These are phyloP conservation scores for Plasmodium inui DNA, from an alignment of 169 alveolate genomes.

Conservation along the genomic window DNA sequence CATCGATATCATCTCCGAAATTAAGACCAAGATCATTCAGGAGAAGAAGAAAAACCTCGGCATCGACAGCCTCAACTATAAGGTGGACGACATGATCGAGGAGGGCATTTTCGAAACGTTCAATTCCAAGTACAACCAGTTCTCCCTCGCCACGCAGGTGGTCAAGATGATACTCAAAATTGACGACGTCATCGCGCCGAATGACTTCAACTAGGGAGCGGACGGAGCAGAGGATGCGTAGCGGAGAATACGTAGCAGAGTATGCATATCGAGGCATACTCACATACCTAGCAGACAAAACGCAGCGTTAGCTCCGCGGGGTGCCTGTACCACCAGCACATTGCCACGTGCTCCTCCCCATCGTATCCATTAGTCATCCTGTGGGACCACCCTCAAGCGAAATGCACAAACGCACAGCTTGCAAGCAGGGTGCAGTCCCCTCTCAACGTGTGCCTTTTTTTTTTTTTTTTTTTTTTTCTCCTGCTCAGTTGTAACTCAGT, in stretches of 20 bases:
- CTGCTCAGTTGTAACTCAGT: background rate
- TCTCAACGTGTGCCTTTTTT: background rate
- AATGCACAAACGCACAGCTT: background rate
- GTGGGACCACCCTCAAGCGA: background rate
- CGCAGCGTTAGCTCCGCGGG: background rate
- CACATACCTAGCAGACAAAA: background rate
- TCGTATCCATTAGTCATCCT: background rate
- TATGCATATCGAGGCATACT: background rate
- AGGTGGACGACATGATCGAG: slow-evolving; percentile 91
- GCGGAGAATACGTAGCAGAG: background rate
- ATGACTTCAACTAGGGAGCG: slow-evolving; percentile 47
- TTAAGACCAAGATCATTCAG: slow-evolving; percentile 91
- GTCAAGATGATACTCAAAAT: slow-evolving; percentile 99
- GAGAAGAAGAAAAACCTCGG: slow-evolving; percentile 92
- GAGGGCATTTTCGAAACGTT: slow-evolving; percentile 95
- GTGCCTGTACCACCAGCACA: background rate
- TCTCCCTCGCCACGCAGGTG: slow-evolving; percentile 98
- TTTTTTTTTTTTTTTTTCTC: background rate
- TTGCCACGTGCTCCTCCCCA: background rate
- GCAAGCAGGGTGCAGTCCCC: background rate
- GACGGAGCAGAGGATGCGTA: background rate
- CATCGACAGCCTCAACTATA: slow-evolving; percentile 92
- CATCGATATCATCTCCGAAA: slow-evolving; percentile 93
- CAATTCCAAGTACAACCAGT: slow-evolving; percentile 94
- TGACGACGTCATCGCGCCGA: slow-evolving; percentile 95